Base-by-base conservation (phyloP, 805 yeast species). In the Metschnikowia colocasiae region DNA sequence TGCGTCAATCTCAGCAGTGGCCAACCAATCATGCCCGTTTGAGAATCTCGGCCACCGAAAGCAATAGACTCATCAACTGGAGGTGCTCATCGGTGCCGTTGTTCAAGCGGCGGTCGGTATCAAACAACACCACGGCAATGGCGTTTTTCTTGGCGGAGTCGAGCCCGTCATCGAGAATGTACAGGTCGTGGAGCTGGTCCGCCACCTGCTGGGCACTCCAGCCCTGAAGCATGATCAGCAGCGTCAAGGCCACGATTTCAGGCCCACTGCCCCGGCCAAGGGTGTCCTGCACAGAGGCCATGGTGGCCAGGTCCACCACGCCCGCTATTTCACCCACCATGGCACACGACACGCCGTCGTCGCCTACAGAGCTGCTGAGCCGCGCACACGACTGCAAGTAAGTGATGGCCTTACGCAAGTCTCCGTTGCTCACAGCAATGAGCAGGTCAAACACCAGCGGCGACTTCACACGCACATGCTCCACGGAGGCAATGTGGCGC, bases 51-150 rank as follows among this genome's bases (percentile, higher is more conserved):
- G 42, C 23, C 6, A 39, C 25, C 4, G 64, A 65, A 48, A 72
- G 57, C 43, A 64, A 61, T 54, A 89, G 71, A 56, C 87, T 85
- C 54, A 92, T 73, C 19, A 94, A 59, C 57, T 87, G 96, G 25
- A 92, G 69, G 49, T 86, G 88, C 62, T 92, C 99, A 58, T 90
- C 95, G 3, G 96, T 80, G 13, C 99, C 99, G 59, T 82, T 88
- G 45, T 82, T 77, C 46, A 92, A 71, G 45, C 82, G 77, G 42
- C 80, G 77, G 63, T 92, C 98, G 0, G 88, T 76, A 36, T 82
- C 85, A 57, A 90, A 88, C 22, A 94, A 64, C 5, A 81, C 65
- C 59, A 73, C 66, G 0, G 96, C 78, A 9, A 89, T 77, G 38
- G 65, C 58, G 59, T 82, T 86, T 61, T 92, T 94, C 50, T 81